Percentiles rank a stretch among this genome's conserved stretches.
Conservation (phyloP, 148 eudicot species). For the Chenopodium quinoa region DNA sequence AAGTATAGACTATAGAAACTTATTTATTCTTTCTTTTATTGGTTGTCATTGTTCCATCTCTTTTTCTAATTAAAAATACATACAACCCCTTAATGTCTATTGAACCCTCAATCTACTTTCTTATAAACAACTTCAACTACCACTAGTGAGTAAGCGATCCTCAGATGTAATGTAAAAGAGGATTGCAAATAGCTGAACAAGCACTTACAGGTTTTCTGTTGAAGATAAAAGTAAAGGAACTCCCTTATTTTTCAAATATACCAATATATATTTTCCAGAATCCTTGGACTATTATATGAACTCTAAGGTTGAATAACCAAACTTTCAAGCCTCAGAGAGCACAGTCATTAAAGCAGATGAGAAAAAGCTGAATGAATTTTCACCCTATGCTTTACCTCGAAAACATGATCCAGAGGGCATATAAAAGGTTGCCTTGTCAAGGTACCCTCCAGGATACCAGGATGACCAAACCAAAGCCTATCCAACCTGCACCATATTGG, state of each 20-base stretch:
- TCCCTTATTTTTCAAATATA: background rate
- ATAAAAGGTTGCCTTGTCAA: constrained; percentile 88
- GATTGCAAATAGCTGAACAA: too few relatives aligned
- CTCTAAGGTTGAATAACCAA: background rate
- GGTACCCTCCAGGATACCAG: constrained; percentile 71
- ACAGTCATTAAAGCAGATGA: background rate
- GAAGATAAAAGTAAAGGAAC: too few relatives aligned
- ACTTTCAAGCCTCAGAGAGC: background rate
- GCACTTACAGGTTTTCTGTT: background rate
- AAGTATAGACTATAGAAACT: too few relatives aligned
- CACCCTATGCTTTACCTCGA: constrained; percentile 58
- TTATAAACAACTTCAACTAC: too few relatives aligned
- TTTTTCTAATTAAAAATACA: too few relatives aligned
- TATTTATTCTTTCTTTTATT: background rate
- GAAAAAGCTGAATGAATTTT: background rate
- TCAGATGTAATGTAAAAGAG: background rate
- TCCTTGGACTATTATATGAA: background rate
- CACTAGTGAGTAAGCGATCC: background rate
- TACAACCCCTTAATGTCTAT: too few relatives aligned
- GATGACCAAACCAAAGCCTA: constrained; percentile 99
- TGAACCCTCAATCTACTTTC: too few relatives aligned
- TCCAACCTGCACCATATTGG: constrained; percentile 99
- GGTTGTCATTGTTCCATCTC: background rate
- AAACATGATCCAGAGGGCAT: constrained; percentile 95
- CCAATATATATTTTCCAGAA: background rate